These are phyloP conservation scores for Trichoderma koningiopsis DNA, from an alignment of 2,329 filamentous ascomycete species.

Conservation along the genomic window DNA sequence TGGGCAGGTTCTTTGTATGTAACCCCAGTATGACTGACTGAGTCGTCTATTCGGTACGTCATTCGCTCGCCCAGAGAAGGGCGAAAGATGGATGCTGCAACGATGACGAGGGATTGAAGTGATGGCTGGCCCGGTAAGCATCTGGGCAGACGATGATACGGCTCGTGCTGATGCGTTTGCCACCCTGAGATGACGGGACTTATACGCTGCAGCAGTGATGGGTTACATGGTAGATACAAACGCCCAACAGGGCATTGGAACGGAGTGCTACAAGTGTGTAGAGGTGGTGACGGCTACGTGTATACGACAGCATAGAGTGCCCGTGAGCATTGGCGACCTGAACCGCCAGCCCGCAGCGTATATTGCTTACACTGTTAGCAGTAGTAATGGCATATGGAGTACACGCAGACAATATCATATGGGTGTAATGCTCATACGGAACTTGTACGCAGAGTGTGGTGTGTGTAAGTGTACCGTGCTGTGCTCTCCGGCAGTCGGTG, in stretches of 20 bases:
- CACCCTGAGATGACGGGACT: neutral
- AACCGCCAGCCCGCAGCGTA: neutral
- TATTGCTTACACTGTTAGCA: neutral
- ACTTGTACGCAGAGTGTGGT: neutral
- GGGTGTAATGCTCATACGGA: neutral
- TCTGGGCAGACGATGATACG: constrained; percentile 1
- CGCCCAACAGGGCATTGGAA: neutral
- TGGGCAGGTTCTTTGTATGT: neutral
- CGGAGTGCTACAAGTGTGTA: neutral
- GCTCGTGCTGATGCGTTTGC: constrained; percentile 5
- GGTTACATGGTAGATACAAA: neutral
- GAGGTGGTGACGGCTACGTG: neutral
- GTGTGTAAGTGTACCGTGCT: neutral
- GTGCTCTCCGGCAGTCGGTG: neutral
- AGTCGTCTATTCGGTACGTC: neutral
- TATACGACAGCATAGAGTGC: neutral
- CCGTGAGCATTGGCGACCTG: neutral
- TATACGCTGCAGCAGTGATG: constrained; percentile 15
- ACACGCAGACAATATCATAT: constrained; percentile 25
- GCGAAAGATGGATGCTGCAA: neutral
- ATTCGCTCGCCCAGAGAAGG: neutral
- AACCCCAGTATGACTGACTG: neutral
- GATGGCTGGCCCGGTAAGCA: constrained; percentile 1
- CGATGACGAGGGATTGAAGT: constrained; percentile 8
- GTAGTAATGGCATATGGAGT: constrained; percentile 21